These are phyloP conservation scores for Bacidia gigantensis DNA, from an alignment of 495 filamentous ascomycete species.

Conservation along the genomic window DNA sequence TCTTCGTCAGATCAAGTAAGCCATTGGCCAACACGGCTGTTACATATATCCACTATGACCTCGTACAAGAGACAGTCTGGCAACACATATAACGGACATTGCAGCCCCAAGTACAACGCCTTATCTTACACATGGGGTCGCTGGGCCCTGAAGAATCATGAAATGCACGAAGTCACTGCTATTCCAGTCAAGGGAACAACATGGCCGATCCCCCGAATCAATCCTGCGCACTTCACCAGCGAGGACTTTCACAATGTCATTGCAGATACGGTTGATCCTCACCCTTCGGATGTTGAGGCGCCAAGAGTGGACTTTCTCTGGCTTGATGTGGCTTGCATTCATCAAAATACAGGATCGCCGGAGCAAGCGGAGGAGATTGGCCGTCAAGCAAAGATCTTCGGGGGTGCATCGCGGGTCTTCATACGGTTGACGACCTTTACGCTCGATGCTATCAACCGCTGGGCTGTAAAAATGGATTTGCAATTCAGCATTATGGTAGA, in stretches of 20 bases:
- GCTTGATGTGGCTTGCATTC: slow-evolving; percentile 11
- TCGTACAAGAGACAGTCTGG: neutral
- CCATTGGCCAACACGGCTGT: neutral
- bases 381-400: slow-evolving; percentile 9
- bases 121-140: slow-evolving; percentile 1
- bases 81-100: neutral
- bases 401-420: slow-evolving; percentile 4
- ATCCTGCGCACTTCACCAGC: neutral
- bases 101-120: neutral
- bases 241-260: neutral
- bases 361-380: slow-evolving; percentile 3
- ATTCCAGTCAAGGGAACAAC: neutral
- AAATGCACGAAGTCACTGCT: neutral
- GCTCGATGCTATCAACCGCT: neutral
- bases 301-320: slow-evolving; percentile 1
- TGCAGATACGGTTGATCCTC: neutral
- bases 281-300: neutral
- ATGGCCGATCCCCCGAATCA: neutral
- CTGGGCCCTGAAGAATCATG: neutral
- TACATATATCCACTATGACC: neutral
- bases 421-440: slow-evolving; percentile 4
- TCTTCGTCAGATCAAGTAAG: neutral
- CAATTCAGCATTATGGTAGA: neutral
- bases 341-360: neutral
- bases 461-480: neutral